Conservation (phyloP, 2,329 filamentous ascomycete genomes). For the Aureobasidium zeae region DNA sequence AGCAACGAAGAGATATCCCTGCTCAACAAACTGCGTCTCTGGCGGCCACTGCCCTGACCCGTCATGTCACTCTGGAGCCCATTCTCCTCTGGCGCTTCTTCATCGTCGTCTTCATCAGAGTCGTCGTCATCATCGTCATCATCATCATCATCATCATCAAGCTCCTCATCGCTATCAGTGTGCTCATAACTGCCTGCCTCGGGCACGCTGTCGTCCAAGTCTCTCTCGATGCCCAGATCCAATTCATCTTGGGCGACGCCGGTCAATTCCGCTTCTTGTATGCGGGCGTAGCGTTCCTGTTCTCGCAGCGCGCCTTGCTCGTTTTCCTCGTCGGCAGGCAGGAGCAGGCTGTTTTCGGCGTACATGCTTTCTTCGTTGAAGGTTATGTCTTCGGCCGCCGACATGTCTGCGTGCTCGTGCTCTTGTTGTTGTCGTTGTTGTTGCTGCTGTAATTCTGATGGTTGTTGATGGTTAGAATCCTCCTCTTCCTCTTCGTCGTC, state of each 20-base stretch:
- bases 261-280: constrained; percentile 40
- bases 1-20: constrained; percentile 28
- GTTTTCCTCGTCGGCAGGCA: constrained; percentile 29
- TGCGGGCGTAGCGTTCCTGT: constrained; percentile 33
- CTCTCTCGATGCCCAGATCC: constrained; percentile 32
- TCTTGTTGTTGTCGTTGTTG: constrained; percentile 40
- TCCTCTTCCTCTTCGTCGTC: constrained; percentile 40
- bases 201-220: constrained; percentile 42
- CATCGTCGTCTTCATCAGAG: constrained; percentile 14
- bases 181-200: constrained; percentile 47
- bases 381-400: constrained; percentile 45
- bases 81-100: constrained; percentile 20
- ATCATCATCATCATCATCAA: constrained; percentile 31
- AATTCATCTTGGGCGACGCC: constrained; percentile 40
- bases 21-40: constrained; percentile 28
- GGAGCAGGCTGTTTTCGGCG: constrained; percentile 35
- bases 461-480: constrained; percentile 36
- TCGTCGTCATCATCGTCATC: constrained; percentile 39
- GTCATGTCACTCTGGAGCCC: neutral
- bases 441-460: constrained; percentile 34
- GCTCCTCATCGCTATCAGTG: constrained; percentile 44
- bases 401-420: neutral
- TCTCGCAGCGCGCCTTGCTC: constrained; percentile 30
- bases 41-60: constrained; percentile 9
- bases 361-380: constrained; percentile 43